Percentiles rank a stretch among this genome's conserved stretches.
Evolutionary conservation across 768 basidiomycete species (phyloP).

Genomic region (Termitomyces sp.): DNA sequence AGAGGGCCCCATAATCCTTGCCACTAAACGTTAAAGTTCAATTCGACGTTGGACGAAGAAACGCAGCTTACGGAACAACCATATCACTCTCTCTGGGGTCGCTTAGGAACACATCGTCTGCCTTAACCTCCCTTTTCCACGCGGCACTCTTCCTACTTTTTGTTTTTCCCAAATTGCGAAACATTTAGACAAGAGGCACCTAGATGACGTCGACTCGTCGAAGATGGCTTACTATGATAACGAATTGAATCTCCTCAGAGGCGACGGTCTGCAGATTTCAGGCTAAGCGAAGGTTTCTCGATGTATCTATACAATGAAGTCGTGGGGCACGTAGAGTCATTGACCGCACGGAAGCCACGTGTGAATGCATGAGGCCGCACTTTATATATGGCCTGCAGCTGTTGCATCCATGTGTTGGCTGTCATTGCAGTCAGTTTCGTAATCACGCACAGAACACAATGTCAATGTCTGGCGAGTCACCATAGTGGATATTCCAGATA

Average conservation of each 20-base stretch:
- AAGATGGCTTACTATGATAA: background rate
- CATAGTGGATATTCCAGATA: background rate
- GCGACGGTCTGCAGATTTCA: background rate
- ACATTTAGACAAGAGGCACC: background rate
- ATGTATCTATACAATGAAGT: background rate
- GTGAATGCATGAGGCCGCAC: conserved; percentile 1
- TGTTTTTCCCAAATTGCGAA: background rate
- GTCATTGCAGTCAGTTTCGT: background rate
- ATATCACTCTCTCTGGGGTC: conserved; percentile 10
- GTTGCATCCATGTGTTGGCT: background rate
- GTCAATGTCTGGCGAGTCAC: background rate
- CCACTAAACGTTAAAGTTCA: background rate
- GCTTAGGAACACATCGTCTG: conserved; percentile 11
- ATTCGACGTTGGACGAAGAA: background rate
- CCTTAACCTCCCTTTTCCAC: conserved; percentile 12
- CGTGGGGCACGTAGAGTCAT: background rate
- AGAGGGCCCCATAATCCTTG: conserved; percentile 17
- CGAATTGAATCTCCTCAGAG: background rate
- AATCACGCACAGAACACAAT: background rate
- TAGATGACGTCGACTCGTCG: background rate
- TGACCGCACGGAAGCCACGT: conserved; percentile 3
- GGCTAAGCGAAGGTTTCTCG: background rate
- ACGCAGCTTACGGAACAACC: conserved; percentile 12
- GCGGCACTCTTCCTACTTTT: conserved; percentile 4
- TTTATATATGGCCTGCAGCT: background rate